Percentiles rank a stretch among this genome's conserved stretches.
Evolutionary conservation across 306 rosid genomes (phyloP).

Genomic region (Argentina anserina): DNA sequence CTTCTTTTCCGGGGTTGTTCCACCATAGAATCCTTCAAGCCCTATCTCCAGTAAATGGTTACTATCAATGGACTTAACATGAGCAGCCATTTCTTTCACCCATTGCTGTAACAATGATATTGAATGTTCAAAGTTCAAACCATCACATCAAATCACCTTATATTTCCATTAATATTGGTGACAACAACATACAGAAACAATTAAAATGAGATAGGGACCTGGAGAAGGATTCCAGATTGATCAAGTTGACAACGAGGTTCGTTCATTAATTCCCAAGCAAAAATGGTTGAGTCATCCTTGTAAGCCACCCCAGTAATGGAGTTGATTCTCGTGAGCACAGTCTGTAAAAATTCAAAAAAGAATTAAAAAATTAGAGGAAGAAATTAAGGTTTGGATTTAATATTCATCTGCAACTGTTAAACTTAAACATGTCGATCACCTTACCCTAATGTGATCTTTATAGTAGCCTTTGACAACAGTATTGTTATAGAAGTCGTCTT

Average conservation of each 20-base stretch:
- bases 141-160: not conserved
- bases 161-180: not conserved
- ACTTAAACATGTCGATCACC: not conserved
- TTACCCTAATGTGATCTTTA: constrained; percentile 46
- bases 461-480: constrained; percentile 34
- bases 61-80: constrained; percentile 47
- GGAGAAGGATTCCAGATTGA: constrained; percentile 39
- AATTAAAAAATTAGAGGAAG: not conserved
- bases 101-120: constrained; percentile 35
- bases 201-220: not conserved
- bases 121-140: not conserved
- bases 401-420: not conserved
- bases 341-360: constrained; percentile 24
- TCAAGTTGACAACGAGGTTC: constrained; percentile 54
- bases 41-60: constrained; percentile 55
- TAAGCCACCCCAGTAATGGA: constrained; percentile 39
- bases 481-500: constrained; percentile 49
- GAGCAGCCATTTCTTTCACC: constrained; percentile 57
- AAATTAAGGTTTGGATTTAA: not conserved
- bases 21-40: constrained; percentile 71
- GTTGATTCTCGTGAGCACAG: constrained; percentile 52
- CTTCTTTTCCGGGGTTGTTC: constrained; percentile 38
- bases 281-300: constrained; percentile 44
- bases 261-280: constrained; percentile 63
- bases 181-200: not conserved